Percentiles rank a stretch among this genome's conserved stretches.
Evolutionary conservation across 1,284 basidiomycete species (phyloP).

Genomic region (Cryptococcus sp.): DNA sequence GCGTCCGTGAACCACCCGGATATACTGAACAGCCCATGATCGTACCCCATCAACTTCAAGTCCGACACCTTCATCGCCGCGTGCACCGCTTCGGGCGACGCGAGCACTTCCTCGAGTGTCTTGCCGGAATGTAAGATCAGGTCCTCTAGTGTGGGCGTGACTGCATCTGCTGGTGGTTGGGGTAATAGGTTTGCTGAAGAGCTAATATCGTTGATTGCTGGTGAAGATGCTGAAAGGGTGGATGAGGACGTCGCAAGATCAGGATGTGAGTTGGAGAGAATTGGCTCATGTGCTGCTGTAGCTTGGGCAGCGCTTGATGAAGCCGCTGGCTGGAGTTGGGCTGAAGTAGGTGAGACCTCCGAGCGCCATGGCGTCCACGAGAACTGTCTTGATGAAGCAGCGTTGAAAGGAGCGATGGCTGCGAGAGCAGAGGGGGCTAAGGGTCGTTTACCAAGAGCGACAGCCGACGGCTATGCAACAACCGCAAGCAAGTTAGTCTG

Average conservation of each 20-base stretch:
- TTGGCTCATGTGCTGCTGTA: constrained; percentile 18
- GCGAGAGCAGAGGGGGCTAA: not conserved
- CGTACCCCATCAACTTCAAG: constrained; percentile 72
- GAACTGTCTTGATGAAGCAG: constrained; percentile 20
- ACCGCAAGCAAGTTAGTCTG: not conserved
- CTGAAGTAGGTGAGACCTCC: constrained; percentile 2
- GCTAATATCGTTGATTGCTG: constrained; percentile 14
- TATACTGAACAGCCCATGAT: constrained; percentile 59
- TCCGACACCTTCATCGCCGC: constrained; percentile 69
- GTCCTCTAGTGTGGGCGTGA: constrained; percentile 44
- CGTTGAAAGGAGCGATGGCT: constrained; percentile 1
- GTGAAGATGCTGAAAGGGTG: constrained; percentile 5
- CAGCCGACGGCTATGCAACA: constrained; percentile 24
- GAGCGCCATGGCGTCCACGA: constrained; percentile 34
- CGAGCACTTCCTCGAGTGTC: constrained; percentile 44
- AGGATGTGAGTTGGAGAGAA: constrained; percentile 17
- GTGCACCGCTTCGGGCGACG: constrained; percentile 50
- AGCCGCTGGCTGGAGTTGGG: constrained; percentile 8
- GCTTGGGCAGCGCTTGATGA: constrained; percentile 3
- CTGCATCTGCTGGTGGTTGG: constrained; percentile 37
- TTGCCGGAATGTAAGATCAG: constrained; percentile 44
- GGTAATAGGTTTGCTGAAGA: constrained; percentile 36
- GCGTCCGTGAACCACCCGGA: constrained; percentile 65
- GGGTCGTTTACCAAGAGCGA: constrained; percentile 44
- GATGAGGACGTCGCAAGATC: constrained; percentile 15